These are phyloP conservation scores for Coleophoma eucalyptorum DNA, from an alignment of 2,329 filamentous ascomycete species.

Conservation along the genomic window DNA sequence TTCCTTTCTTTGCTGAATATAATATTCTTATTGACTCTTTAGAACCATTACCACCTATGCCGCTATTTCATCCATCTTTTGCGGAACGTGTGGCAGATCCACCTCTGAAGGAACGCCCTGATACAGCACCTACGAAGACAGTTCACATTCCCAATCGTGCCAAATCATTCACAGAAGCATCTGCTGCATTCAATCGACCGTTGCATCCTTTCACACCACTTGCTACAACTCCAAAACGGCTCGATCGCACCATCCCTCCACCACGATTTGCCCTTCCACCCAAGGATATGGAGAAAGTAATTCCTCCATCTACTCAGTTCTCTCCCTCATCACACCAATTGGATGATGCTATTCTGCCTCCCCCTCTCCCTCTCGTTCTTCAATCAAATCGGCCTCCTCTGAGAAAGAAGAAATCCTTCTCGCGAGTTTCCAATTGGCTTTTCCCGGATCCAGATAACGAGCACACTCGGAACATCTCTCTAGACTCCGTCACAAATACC, in stretches of 20 bases:
- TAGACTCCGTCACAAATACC: conserved; percentile 51
- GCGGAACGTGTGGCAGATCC: conserved; percentile 29
- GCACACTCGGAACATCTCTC: conserved; percentile 34
- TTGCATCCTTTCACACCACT: neutral
- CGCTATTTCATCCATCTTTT: conserved; percentile 43
- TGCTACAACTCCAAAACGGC: too few relatives aligned
- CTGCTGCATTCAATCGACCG: conserved; percentile 16
- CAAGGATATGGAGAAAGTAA: too few relatives aligned
- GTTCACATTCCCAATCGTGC: conserved; percentile 28
- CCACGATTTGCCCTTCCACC: too few relatives aligned
- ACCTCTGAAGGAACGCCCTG: conserved; percentile 19
- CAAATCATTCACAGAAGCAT: conserved; percentile 27
- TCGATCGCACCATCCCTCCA: too few relatives aligned
- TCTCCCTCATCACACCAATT: conserved; percentile 5
- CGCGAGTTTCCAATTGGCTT: conserved; percentile 57
- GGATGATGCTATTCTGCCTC: conserved; percentile 28
- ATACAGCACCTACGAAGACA: conserved; percentile 31
- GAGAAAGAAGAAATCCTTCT: conserved; percentile 65
- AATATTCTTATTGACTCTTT: conserved; percentile 6
- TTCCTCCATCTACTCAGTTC: neutral
- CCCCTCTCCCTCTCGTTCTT: conserved; percentile 54
- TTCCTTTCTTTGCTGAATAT: neutral
- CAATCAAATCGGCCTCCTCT: conserved; percentile 48
- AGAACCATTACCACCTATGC: conserved; percentile 46
- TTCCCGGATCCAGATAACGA: conserved; percentile 34